Base-by-base conservation (phyloP, 2,329 filamentous ascomycete genomes). In the Colletotrichum phormii region DNA sequence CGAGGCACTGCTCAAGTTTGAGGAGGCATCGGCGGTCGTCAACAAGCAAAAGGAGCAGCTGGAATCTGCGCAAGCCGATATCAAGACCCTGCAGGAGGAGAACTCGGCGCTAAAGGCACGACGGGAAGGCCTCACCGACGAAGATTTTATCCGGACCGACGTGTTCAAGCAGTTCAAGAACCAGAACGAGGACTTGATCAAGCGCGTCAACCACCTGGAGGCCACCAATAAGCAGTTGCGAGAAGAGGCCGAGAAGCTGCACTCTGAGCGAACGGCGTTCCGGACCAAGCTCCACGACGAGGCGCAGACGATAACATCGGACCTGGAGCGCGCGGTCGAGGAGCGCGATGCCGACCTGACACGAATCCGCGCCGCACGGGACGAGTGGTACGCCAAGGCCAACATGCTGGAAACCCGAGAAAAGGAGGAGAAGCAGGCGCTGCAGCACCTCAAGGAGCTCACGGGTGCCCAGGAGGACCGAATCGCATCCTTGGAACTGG, bases 61-160 rank as follows among this genome's bases (percentile, higher is more conserved):
- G 1, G 94, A 97, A 65, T 89, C 92, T 69, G 86, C 97, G 29
- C 89, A 97, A 75, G 86, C 89, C 2, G 95, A 98, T 77, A 94
- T 95, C 77, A 92, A 92, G 78, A 86, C 86, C 24, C 80, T 95
- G 54, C 90, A 93, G 42, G 92, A 95, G 75, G 94, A 98, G 78
- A 90, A 98, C 55, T 95, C 94, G 22, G 89, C 91, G 5, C 84
- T 96, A 42, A 95, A 88, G 77, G 83, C 86, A 18, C 88, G 92
- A 80, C 87, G 94, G 60, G 91, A 94, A 15, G 92, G 90, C 67
- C 86, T 95, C 57, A 93, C 94, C 0, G 97, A 99, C 78, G 97
- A 99, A 75, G 97, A 99, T 77, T 98, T 97, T 80, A 92, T 95
- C 53, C 92, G 95, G 70, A 98, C 95, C 5, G 95, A 98, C 77